phyloP scores from a whole-genome alignment of 495 filamentous ascomycete species.

The Penicillium odoratum region DNA sequence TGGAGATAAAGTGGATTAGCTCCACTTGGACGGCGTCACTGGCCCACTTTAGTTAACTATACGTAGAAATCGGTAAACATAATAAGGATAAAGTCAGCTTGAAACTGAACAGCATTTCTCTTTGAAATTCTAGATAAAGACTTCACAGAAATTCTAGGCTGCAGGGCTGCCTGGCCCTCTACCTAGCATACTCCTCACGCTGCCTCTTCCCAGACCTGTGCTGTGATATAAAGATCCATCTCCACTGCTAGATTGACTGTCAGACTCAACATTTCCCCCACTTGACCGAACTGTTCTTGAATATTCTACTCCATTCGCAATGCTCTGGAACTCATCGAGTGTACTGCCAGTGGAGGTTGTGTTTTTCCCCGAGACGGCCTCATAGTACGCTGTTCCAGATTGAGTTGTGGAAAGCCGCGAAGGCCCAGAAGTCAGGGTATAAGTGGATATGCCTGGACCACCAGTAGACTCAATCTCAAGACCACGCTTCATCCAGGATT shows the following conservation, averaged over 20 bases:
- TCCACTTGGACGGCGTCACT: background rate
- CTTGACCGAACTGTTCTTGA: constrained; percentile 49
- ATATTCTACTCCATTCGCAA: constrained; percentile 41
- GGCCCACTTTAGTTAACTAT: background rate
- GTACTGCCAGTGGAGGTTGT: constrained; percentile 36
- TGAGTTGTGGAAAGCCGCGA: constrained; percentile 29
- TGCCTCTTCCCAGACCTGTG: constrained; percentile 16
- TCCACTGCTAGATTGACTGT: constrained; percentile 18
- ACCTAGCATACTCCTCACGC: constrained; percentile 23
- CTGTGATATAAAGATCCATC: background rate
- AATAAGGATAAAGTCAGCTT: background rate
- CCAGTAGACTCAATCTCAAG: constrained; percentile 47
- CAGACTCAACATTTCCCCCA: constrained; percentile 48
- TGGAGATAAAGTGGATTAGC: constrained; percentile 19
- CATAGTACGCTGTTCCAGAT: constrained; percentile 30
- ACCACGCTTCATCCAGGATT: constrained; percentile 58
- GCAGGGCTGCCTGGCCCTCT: constrained; percentile 15
- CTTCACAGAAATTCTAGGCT: background rate
- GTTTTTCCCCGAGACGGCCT: constrained; percentile 15
- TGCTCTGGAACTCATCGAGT: constrained; percentile 25
- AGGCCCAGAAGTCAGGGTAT: constrained; percentile 34
- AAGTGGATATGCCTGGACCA: constrained; percentile 57
- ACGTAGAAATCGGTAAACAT: background rate
- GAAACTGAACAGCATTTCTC: too few species aligned
- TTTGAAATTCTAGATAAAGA: background rate